Percentiles rank a stretch among this genome's conserved stretches.
Conservation (phyloP, 1,139 yeast genomes). For the Debaryomyces psychrophilus region DNA sequence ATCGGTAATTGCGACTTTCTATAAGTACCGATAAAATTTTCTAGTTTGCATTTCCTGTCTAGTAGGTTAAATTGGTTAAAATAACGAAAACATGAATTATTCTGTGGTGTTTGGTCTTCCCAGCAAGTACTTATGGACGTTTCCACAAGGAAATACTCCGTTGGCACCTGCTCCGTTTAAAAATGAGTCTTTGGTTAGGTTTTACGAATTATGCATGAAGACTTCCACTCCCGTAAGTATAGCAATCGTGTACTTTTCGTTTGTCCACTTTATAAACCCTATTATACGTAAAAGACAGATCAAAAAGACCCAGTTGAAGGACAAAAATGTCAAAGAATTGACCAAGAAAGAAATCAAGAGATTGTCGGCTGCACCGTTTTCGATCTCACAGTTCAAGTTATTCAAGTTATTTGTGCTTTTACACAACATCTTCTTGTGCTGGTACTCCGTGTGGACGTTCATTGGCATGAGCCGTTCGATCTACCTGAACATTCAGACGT, state of each 20-base stretch:
- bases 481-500: slow-evolving; percentile 36
- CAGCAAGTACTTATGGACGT: slow-evolving; percentile 33
- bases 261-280: slow-evolving; percentile 61
- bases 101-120: slow-evolving; percentile 43
- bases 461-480: slow-evolving; percentile 64
- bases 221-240: slow-evolving; percentile 57
- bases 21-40: slow-evolving; percentile 11
- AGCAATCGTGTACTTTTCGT: slow-evolving; percentile 60
- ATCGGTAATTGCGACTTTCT: slow-evolving; percentile 5
- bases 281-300: slow-evolving; percentile 40
- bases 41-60: not conserved
- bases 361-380: slow-evolving; percentile 59
- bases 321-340: slow-evolving; percentile 13
- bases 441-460: slow-evolving; percentile 74
- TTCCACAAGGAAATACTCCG: slow-evolving; percentile 37
- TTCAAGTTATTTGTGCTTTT: slow-evolving; percentile 62
- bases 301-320: slow-evolving; percentile 21
- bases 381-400: slow-evolving; percentile 45
- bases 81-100: slow-evolving; percentile 12
- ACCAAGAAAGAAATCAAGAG: slow-evolving; percentile 32
- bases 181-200: slow-evolving; percentile 26
- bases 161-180: slow-evolving; percentile 44
- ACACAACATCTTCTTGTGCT: slow-evolving; percentile 66
- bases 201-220: slow-evolving; percentile 39
- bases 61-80: not conserved